These are phyloP conservation scores for Rhodotorula sp. DNA, from an alignment of 1,284 basidiomycete species.

Conservation along the genomic window DNA sequence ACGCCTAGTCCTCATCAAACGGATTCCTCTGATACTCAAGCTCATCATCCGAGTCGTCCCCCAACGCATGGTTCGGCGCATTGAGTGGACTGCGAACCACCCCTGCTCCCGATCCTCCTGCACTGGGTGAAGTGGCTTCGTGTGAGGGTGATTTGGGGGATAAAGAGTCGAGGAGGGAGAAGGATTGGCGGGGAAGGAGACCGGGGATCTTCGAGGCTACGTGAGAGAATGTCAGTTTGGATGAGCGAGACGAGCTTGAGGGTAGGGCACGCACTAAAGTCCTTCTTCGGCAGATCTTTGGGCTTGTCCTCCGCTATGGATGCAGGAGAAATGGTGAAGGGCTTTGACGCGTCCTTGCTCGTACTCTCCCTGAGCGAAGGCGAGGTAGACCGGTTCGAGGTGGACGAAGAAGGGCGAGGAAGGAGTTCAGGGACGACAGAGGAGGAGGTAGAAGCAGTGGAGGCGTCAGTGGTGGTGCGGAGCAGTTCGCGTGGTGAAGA, in stretches of 20 bases:
- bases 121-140: background rate
- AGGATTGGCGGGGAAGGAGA: constrained; percentile 32
- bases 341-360: too few relatives aligned
- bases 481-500: background rate
- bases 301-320: background rate
- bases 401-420: background rate
- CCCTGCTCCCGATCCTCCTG: background rate
- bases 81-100: background rate
- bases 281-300: constrained; percentile 13
- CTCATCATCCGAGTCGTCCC: constrained; percentile 21
- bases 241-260: too few relatives aligned
- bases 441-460: background rate
- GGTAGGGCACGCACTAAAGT: constrained; percentile 1
- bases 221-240: too few relatives aligned
- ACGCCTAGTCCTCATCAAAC: constrained; percentile 35
- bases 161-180: constrained; percentile 32
- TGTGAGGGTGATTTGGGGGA: background rate
- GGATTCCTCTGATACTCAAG: constrained; percentile 33
- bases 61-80: constrained; percentile 13
- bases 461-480: background rate
- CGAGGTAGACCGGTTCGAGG: too few relatives aligned
- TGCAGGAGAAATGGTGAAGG: too few relatives aligned
- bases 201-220: constrained; percentile 19
- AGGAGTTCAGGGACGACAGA: background rate
- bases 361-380: too few relatives aligned